Evolutionary conservation across 306 rosid species (phyloP).

Genomic region (Rubus idaeus): DNA sequence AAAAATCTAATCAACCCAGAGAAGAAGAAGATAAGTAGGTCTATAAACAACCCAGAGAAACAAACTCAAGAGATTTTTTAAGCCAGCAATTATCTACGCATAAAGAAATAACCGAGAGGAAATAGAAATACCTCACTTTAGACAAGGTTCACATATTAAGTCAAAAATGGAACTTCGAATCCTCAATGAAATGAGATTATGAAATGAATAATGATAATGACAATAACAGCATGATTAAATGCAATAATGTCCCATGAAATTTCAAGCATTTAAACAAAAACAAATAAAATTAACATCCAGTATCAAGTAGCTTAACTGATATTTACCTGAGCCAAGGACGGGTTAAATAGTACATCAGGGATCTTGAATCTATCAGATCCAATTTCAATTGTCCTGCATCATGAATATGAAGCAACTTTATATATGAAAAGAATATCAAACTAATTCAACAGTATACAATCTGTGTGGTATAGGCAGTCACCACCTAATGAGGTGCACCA

Average conservation of each 20-base stretch:
- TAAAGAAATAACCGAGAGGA: too few species aligned
- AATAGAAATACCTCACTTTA: too few species aligned
- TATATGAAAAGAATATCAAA: conserved; percentile 13
- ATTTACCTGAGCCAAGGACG: conserved; percentile 77
- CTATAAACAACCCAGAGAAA: not conserved
- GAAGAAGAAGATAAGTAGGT: too few species aligned
- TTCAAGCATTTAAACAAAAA: not conserved
- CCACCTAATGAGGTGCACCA: not conserved
- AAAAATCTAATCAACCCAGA: not conserved
- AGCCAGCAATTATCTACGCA: too few species aligned
- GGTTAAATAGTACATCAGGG: conserved; percentile 94
- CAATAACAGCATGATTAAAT: not conserved
- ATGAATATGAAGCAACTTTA: conserved; percentile 8
- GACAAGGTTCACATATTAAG: not conserved
- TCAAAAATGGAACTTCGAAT: not conserved
- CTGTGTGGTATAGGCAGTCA: conserved; percentile 8
- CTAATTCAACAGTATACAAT: conserved; percentile 16
- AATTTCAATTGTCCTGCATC: conserved; percentile 83
- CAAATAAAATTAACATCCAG: not conserved
- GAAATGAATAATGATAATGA: too few species aligned
- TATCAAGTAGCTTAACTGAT: conserved; percentile 15
- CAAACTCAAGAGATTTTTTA: not conserved
- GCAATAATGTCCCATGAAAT: not conserved
- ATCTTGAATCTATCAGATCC: conserved; percentile 98
- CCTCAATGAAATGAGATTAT: not conserved